These are phyloP conservation scores for Perilla frutescens DNA, from an alignment of 257 asterid genomes.

Conservation along the genomic window DNA sequence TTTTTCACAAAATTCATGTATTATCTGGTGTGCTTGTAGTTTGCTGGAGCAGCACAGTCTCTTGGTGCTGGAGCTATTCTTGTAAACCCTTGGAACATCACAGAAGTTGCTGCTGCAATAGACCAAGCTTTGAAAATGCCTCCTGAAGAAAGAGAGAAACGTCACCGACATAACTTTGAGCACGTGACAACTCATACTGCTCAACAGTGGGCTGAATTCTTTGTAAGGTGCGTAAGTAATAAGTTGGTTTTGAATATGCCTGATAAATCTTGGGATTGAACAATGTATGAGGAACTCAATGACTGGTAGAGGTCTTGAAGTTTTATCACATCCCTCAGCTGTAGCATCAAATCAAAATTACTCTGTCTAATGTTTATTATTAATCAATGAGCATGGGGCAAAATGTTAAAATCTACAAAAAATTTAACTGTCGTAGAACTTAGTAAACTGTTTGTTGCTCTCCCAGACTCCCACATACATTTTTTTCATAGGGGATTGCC, in stretches of 20 bases:
- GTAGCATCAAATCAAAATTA: neutral
- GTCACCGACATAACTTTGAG: constrained; percentile 78
- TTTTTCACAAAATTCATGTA: neutral
- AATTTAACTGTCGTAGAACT: too few species aligned
- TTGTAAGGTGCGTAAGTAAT: constrained; percentile 71
- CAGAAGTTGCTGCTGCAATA: constrained; percentile 74
- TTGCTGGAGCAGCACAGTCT: constrained; percentile 99
- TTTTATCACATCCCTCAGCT: constrained; percentile 14
- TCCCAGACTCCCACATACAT: too few species aligned
- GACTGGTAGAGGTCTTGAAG: constrained; percentile 18
- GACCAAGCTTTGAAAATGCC: constrained; percentile 84
- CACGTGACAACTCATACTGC: constrained; percentile 98
- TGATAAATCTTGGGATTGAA: constrained; percentile 27
- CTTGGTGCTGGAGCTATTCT: constrained; percentile 99
- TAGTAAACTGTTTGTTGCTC: too few species aligned
- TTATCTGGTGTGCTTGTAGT: constrained; percentile 51
- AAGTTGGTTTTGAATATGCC: constrained; percentile 24
- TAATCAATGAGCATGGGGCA: constrained; percentile 25
- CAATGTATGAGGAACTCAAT: constrained; percentile 1
- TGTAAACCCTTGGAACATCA: constrained; percentile 96
- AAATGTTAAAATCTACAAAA: too few species aligned
- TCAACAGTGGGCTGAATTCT: constrained; percentile 98
- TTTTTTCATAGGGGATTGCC: too few species aligned
- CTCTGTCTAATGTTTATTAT: neutral
- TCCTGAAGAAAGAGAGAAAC: constrained; percentile 90